Percentiles rank a stretch among this genome's conserved stretches.
phyloP scores from a whole-genome alignment of 2,329 filamentous ascomycete species.

The Myriangium duriaei region DNA sequence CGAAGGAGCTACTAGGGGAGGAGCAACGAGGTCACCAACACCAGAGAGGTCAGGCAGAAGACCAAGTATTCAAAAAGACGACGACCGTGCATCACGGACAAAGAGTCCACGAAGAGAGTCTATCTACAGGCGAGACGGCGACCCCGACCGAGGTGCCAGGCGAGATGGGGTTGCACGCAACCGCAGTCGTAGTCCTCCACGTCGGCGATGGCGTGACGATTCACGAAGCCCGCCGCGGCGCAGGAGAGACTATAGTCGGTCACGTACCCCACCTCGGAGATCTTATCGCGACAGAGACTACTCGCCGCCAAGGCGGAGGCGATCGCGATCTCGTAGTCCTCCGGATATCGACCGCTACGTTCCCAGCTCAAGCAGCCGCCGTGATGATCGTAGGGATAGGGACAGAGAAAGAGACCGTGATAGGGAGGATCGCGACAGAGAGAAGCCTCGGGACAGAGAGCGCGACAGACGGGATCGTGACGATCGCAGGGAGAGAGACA shows the following conservation, averaged over 20 bases:
- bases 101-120: conserved; percentile 6
- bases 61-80: conserved; percentile 11
- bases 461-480: conserved; percentile 16
- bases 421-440: conserved; percentile 10
- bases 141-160: conserved; percentile 10
- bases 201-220: conserved; percentile 12
- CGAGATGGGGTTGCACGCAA: conserved; percentile 14
- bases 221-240: conserved; percentile 4
- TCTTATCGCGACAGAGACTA: conserved; percentile 16
- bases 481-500: conserved; percentile 13
- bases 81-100: conserved; percentile 4
- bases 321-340: conserved; percentile 21
- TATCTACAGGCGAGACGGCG: neutral
- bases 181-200: conserved; percentile 20
- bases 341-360: conserved; percentile 28
- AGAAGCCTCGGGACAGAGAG: conserved; percentile 10
- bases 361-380: conserved; percentile 17
- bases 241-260: conserved; percentile 5
- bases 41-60: conserved; percentile 18
- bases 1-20: conserved; percentile 11
- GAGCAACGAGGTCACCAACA: conserved; percentile 14
- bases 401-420: conserved; percentile 8
- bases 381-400: conserved; percentile 8
- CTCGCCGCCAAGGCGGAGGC: conserved; percentile 13
- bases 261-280: conserved; percentile 15